Conservation (phyloP, 176 grass and related monocot genomes). For the Melocanna baccifera region DNA sequence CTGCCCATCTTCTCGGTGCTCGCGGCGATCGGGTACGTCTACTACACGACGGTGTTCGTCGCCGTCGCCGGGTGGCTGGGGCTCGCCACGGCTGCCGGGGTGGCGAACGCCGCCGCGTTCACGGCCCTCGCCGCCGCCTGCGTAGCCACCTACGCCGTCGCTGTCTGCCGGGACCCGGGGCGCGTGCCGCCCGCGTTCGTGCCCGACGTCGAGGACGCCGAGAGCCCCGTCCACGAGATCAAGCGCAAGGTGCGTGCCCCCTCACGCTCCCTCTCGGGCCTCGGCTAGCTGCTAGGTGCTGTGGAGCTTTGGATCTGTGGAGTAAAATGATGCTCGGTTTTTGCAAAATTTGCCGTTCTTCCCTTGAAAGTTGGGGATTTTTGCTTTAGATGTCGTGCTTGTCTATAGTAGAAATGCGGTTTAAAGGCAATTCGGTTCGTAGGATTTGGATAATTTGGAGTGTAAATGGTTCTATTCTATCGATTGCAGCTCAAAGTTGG, state of each 20-base stretch:
- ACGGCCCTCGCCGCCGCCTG: constrained; percentile 55
- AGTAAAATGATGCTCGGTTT: not conserved
- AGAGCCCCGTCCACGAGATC: constrained; percentile 74
- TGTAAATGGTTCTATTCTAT: not conserved
- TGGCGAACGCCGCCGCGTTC: constrained; percentile 63
- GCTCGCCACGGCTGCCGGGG: constrained; percentile 59
- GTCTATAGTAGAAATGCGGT: not conserved
- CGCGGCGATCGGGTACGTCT: constrained; percentile 72
- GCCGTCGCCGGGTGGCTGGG: constrained; percentile 79
- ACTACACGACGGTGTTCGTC: constrained; percentile 89
- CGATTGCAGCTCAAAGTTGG: not conserved
- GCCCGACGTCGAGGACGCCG: constrained; percentile 68
- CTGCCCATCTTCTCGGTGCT: constrained; percentile 83
- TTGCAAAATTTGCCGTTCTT: not conserved
- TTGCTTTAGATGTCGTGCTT: not conserved
- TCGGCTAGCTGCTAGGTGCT: not conserved
- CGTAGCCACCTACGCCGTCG: constrained; percentile 60
- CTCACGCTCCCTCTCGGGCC: not conserved
- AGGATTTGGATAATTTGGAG: not conserved
- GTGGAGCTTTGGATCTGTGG: constrained; percentile 22
- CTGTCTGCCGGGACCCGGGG: constrained; percentile 77
- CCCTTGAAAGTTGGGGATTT: not conserved
- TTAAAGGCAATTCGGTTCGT: not conserved
- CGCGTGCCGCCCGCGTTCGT: constrained; percentile 80
- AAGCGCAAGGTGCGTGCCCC: constrained; percentile 71